Conservation (phyloP, 805 yeast species). For the Middelhovenomyces tepae region DNA sequence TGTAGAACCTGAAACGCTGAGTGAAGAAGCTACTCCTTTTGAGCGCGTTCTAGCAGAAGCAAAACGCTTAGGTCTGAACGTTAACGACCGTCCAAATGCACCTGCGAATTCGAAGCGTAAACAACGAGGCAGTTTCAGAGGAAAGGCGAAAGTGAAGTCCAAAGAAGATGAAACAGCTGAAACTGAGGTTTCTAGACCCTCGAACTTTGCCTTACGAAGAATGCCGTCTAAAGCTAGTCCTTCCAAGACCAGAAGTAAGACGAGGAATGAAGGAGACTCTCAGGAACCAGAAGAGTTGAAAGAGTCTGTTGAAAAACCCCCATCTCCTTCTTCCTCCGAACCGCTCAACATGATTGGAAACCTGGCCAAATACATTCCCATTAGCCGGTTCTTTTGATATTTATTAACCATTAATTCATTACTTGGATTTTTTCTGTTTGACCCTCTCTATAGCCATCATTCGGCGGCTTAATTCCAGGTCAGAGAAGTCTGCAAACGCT, state of each 20-base stretch:
- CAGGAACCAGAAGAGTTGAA: conserved; percentile 3
- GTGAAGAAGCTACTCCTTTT: conserved; percentile 16
- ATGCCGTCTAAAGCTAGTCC: background rate
- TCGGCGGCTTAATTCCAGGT: background rate
- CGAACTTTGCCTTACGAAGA: background rate
- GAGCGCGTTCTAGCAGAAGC: conserved; percentile 20
- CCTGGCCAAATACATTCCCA: conserved; percentile 12
- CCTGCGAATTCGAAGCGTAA: conserved; percentile 7
- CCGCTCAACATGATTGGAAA: conserved; percentile 10
- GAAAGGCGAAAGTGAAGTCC: conserved; percentile 5
- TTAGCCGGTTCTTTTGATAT: conserved; percentile 10
- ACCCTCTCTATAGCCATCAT: conserved; percentile 2
- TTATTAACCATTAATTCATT: too few relatives aligned
- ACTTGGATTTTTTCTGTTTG: too few relatives aligned
- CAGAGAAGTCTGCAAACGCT: conserved; percentile 2
- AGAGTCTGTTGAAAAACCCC: too few relatives aligned
- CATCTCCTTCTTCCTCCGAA: too few relatives aligned
- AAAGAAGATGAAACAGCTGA: conserved; percentile 4
- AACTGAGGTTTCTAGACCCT: conserved; percentile 3
- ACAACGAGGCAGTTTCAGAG: background rate
- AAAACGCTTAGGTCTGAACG: conserved; percentile 14
- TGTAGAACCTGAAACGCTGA: conserved; percentile 12
- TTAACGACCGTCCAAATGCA: conserved; percentile 15
- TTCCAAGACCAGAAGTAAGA: background rate
- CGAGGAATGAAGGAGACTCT: conserved; percentile 3